Evolutionary conservation across 257 asterid species (phyloP).

Genomic region (Solanum acaule): DNA sequence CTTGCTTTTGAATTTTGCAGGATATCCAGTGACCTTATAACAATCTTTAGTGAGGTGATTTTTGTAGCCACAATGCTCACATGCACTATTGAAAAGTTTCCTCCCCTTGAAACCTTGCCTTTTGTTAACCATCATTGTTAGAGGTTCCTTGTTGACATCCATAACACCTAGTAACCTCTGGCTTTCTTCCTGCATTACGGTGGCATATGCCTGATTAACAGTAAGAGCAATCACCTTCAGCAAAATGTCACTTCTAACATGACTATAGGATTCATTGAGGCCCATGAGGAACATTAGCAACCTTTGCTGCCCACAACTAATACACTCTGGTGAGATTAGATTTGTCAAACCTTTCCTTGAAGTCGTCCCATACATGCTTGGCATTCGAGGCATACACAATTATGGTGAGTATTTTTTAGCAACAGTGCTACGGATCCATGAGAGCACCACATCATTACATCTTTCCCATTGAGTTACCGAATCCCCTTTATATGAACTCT

Average conservation of each 20-base stretch:
- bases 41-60: too few species aligned
- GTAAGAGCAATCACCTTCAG: neutral
- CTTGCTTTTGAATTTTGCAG: too few species aligned
- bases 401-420: too few species aligned
- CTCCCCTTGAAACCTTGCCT: neutral
- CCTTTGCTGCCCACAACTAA: neutral
- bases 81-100: accelerated
- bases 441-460: too few species aligned
- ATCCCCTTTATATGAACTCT: too few species aligned
- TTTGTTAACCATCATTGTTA: neutral
- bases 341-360: neutral
- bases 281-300: neutral
- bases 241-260: neutral
- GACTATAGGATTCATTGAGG: neutral
- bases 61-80: too few species aligned
- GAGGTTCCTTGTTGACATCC: neutral
- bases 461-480: too few species aligned
- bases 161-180: neutral
- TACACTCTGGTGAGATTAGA: neutral
- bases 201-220: neutral
- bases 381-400: too few species aligned
- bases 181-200: neutral
- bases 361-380: too few species aligned
- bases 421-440: too few species aligned
- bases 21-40: too few species aligned